Conservation (phyloP, 148 eudicot genomes). For the Chenopodium formosanum region DNA sequence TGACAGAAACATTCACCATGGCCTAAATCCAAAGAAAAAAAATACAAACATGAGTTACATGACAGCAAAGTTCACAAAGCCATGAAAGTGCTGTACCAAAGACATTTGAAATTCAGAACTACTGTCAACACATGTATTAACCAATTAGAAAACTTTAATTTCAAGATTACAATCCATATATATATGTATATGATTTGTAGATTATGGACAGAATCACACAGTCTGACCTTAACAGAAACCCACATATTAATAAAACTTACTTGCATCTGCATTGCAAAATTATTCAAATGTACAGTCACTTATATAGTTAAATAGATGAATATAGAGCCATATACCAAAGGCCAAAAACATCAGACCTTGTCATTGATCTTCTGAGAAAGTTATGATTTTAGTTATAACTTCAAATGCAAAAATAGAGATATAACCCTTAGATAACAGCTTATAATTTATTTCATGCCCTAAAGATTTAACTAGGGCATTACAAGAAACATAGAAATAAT, state of each 20-base stretch:
- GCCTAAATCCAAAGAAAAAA: no score
- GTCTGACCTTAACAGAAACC: not conserved
- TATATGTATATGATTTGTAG: not conserved
- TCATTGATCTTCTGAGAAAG: not conserved
- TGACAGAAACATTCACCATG: not conserved
- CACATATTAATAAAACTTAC: not conserved
- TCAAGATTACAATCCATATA: not conserved
- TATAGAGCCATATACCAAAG: no score
- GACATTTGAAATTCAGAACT: not conserved
- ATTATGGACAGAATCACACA: not conserved
- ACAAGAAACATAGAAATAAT: not conserved
- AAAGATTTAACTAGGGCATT: not conserved
- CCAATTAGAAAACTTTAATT: not conserved
- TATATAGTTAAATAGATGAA: not conserved
- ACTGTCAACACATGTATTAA: not conserved
- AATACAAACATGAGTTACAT: not conserved
- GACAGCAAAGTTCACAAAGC: not conserved
- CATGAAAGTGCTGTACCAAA: not conserved
- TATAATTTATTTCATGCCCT: not conserved
- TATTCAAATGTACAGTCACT: not conserved
- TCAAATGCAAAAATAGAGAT: not conserved
- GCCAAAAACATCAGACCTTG: not conserved
- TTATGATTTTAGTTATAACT: not conserved
- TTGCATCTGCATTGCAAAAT: not conserved
- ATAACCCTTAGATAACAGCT: not conserved